Base-by-base conservation (phyloP, 75 land plant species). In the Ceratopteris richardii region DNA sequence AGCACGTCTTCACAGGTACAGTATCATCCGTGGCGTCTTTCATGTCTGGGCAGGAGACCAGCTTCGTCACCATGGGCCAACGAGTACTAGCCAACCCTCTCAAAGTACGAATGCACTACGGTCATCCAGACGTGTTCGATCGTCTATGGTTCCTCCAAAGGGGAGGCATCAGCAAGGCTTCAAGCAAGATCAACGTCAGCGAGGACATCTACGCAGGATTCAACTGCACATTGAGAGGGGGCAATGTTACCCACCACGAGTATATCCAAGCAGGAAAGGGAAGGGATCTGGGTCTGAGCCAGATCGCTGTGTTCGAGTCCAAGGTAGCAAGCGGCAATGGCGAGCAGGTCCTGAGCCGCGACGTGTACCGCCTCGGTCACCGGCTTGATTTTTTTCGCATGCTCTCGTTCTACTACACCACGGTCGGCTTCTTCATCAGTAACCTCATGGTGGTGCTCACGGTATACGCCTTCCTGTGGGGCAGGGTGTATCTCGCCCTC, bases 71-170 rank as follows among this genome's bases (percentile, higher is more conserved):
- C 19, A 83, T 93, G 51, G 86, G 97, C 7, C 97, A 91, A 70
- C 85, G 93, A 11, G 97, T 91, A 33, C 74, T 91, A 22, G 97
- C 97, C 29, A 77, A 87, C 23, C 97, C 93, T 48, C 51, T 91
- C 23, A 91, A 91, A 61, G 70, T 87, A 9, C 58, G 97, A 12
- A 91, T 91, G 97, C 97, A 91, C 66, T 91, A 91, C 72, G 97
- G 97, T 10, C 97, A 91, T 68, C 93, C 88, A 9, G 97, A 91
- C 77, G 97, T 92, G 18, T 92, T 92, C 67, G 95, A 92, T 56
- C 73, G 95, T 26, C 57, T 92, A 29, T 92, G 89, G 89, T 85
- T 85, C 57, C 27, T 88, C 22, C 77, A 65, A 33, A 76, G 94
- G n/a, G 97, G 97, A 20, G 97, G 97, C 18, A 72, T 91, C 44